Conservation (phyloP, 1,284 basidiomycete species). For the Pyrrhoderma lamaoense region DNA sequence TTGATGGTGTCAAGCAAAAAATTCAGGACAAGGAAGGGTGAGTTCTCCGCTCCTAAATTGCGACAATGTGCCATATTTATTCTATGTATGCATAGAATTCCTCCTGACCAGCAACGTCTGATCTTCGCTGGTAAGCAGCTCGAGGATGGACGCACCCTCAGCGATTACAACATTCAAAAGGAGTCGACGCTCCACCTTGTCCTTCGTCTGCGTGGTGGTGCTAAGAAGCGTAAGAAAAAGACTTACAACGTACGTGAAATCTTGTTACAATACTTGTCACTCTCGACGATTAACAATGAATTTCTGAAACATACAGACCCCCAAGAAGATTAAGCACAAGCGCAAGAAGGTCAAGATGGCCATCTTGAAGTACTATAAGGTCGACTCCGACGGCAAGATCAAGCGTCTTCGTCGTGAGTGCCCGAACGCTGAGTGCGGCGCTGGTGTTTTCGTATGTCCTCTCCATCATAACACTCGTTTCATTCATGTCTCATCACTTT, state of each 20-base stretch:
- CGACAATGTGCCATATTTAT: background rate
- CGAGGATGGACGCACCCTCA: slow-evolving; percentile 87
- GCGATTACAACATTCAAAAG: slow-evolving; percentile 94
- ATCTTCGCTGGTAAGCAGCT: slow-evolving; percentile 99
- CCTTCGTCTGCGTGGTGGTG: slow-evolving; percentile 92
- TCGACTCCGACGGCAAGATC: slow-evolving; percentile 98
- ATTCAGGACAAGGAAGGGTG: slow-evolving; percentile 95
- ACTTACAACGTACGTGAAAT: slow-evolving; percentile 73
- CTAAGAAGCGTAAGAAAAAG: slow-evolving; percentile 99
- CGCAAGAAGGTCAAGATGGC: slow-evolving; percentile 99
- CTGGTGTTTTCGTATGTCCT: slow-evolving; percentile 82
- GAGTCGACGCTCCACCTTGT: slow-evolving; percentile 95
- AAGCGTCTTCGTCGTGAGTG: slow-evolving; percentile 98
- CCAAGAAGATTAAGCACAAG: slow-evolving; percentile 99
- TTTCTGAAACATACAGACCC: too few species aligned
- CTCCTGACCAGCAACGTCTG: slow-evolving; percentile 94
- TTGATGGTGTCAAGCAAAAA: slow-evolving; percentile 97
- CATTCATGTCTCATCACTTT: background rate
- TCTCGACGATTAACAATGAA: too few species aligned
- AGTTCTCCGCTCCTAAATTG: slow-evolving; percentile 25
- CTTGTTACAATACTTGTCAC: slow-evolving; percentile 4
- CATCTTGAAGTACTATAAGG: slow-evolving; percentile 99
- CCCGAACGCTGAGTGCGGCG: slow-evolving; percentile 85
- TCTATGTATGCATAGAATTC: slow-evolving; percentile 49
- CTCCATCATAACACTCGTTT: background rate